Evolutionary conservation across 257 asterid species (phyloP).

Genomic region (Jacaranda mimosifolia): DNA sequence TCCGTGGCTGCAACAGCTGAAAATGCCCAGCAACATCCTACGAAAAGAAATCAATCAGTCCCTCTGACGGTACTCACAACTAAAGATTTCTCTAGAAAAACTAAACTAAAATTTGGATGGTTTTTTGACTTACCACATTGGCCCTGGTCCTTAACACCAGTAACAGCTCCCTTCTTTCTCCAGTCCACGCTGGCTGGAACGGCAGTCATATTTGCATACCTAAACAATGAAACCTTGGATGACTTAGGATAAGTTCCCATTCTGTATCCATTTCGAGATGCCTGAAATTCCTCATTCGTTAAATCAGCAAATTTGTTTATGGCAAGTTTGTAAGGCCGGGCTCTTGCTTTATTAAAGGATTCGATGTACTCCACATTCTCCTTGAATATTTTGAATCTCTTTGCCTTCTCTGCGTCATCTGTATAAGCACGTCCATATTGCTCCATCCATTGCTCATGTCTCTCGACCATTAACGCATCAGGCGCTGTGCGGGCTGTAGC

Average conservation of each 20-base stretch:
- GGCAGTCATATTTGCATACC: constrained; percentile 44
- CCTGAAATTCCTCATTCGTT: constrained; percentile 54
- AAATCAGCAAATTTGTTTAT: constrained; percentile 56
- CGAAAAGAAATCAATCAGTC: not conserved
- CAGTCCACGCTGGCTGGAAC: constrained; percentile 53
- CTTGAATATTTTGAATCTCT: constrained; percentile 49
- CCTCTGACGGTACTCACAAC: not conserved
- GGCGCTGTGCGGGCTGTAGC: constrained; percentile 41
- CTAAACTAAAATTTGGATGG: not conserved
- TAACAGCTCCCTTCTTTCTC: constrained; percentile 59
- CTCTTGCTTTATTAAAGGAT: constrained; percentile 41
- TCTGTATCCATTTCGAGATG: constrained; percentile 48
- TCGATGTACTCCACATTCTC: constrained; percentile 47
- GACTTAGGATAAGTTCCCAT: constrained; percentile 14
- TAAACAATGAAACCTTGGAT: constrained; percentile 35
- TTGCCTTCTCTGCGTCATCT: constrained; percentile 48
- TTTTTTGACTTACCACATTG: constrained; percentile 47
- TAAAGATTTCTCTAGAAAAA: not conserved
- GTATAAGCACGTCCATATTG: constrained; percentile 49
- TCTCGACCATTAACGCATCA: constrained; percentile 41
- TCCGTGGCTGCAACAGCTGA: constrained; percentile 51
- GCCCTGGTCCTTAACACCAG: constrained; percentile 55
- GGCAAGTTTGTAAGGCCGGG: constrained; percentile 41
- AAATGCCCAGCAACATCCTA: constrained; percentile 56
- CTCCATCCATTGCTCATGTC: constrained; percentile 52